Percentiles rank a stretch among this genome's conserved stretches.
phyloP scores from a whole-genome alignment of 805 yeast species.

The Cyberlindnera meyerae region DNA sequence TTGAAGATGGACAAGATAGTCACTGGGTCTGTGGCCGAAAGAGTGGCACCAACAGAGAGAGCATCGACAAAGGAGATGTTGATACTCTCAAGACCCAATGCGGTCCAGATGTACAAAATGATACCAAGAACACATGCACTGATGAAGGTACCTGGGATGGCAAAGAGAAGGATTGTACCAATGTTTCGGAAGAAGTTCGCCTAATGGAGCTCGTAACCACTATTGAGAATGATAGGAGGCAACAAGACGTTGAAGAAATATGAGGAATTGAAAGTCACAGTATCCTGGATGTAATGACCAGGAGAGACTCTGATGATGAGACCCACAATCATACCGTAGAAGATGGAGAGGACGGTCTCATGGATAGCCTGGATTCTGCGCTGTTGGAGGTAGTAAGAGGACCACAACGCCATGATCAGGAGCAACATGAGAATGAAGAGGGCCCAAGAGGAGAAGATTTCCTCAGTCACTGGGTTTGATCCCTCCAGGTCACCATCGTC shows the following conservation, averaged over 20 bases:
- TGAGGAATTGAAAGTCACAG: conserved; percentile 90
- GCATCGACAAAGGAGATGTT: conserved; percentile 94
- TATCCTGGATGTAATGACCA: conserved; percentile 95
- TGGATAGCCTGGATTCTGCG: conserved; percentile 92
- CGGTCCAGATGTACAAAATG: conserved; percentile 83
- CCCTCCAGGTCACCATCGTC: conserved; percentile 52
- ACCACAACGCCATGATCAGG: conserved; percentile 88
- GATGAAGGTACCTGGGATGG: conserved; percentile 94
- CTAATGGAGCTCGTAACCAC: conserved; percentile 95
- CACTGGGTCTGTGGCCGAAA: conserved; percentile 98
- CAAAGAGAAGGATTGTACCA: conserved; percentile 86
- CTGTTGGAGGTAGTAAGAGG: conserved; percentile 88
- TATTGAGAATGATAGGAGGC: conserved; percentile 94
- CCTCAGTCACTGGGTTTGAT: conserved; percentile 85
- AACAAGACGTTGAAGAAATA: conserved; percentile 90
- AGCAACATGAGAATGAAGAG: conserved; percentile 77
- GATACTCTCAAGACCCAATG: conserved; percentile 84
- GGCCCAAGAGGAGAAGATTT: conserved; percentile 97
- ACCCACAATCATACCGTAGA: conserved; percentile 96
- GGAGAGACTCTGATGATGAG: conserved; percentile 85
- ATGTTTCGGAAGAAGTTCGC: conserved; percentile 91
- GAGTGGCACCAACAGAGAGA: conserved; percentile 93
- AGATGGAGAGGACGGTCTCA: conserved; percentile 93
- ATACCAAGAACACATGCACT: conserved; percentile 89
- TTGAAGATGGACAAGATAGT: conserved; percentile 94